These are phyloP conservation scores for Pleurotus citrinopileatus DNA, from an alignment of 768 basidiomycete genomes.

Conservation along the genomic window DNA sequence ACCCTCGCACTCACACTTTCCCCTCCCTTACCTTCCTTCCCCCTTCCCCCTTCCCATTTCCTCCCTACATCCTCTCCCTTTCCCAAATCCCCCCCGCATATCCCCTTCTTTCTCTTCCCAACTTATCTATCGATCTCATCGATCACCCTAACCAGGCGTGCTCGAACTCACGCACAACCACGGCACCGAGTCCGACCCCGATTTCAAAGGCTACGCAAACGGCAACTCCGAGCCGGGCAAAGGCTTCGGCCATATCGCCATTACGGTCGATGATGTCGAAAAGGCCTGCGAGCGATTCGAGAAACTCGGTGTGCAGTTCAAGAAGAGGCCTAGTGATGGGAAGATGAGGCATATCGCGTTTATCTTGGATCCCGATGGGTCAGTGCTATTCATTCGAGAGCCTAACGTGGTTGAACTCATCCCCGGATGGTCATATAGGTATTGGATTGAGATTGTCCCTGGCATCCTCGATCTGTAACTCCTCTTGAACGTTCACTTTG, in stretches of 20 bases:
- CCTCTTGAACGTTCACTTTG: not conserved
- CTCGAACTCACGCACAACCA: constrained; percentile 89
- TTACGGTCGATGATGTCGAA: constrained; percentile 81
- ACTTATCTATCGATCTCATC: not conserved
- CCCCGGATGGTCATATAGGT: constrained; percentile 29
- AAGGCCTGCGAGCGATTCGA: constrained; percentile 84
- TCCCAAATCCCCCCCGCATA: not conserved
- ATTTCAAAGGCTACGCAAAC: constrained; percentile 78
- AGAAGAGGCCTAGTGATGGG: constrained; percentile 84
- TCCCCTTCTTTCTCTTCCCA: not conserved
- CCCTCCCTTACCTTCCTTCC: not conserved
- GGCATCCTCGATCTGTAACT: constrained; percentile 22
- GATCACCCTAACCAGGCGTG: constrained; percentile 44
- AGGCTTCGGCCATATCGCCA: constrained; percentile 87
- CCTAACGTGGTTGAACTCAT: not conserved
- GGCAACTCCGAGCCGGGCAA: constrained; percentile 84
- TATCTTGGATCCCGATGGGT: constrained; percentile 84
- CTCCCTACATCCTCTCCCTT: no score
- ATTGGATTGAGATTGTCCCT: constrained; percentile 61
- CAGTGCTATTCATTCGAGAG: constrained; percentile 18
- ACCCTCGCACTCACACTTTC: not conserved
- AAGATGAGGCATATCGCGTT: constrained; percentile 86
- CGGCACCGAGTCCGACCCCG: constrained; percentile 78
- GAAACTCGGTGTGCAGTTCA: constrained; percentile 74
- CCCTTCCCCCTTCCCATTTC: not conserved